These are phyloP conservation scores for Delitschia confertaspora DNA, from an alignment of 495 filamentous ascomycete species.

Conservation along the genomic window DNA sequence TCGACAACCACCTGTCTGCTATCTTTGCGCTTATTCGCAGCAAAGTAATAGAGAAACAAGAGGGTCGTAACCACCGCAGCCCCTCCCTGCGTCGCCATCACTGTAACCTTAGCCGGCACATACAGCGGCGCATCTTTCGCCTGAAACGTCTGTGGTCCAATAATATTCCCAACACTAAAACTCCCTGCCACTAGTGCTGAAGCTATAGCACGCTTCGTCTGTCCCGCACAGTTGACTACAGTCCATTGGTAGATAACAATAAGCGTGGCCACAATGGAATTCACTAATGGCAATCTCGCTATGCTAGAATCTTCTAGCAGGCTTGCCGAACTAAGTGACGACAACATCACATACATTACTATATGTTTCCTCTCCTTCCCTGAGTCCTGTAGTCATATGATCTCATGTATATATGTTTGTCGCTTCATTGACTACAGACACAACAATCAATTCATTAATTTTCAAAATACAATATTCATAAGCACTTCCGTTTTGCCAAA, in stretches of 20 bases:
- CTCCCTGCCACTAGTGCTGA: slow-evolving; percentile 43
- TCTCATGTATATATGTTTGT: too few relatives aligned
- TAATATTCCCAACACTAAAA: slow-evolving; percentile 45
- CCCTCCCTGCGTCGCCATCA: slow-evolving; percentile 1
- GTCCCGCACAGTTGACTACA: slow-evolving; percentile 45
- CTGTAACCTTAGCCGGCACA: slow-evolving; percentile 25
- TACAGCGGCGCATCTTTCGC: slow-evolving; percentile 43
- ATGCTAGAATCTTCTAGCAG: too few relatives aligned
- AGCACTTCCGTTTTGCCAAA: too few relatives aligned
- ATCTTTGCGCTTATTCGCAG: slow-evolving; percentile 7
- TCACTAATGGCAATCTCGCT: too few relatives aligned
- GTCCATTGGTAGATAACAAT: slow-evolving; percentile 45
- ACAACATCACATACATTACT: too few relatives aligned
- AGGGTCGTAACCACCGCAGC: background rate
- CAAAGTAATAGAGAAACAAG: background rate
- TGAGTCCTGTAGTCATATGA: too few relatives aligned
- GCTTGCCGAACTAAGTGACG: too few relatives aligned
- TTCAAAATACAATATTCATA: too few relatives aligned
- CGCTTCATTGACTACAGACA: too few relatives aligned
- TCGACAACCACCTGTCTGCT: background rate
- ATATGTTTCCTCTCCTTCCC: too few relatives aligned
- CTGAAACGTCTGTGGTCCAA: slow-evolving; percentile 47
- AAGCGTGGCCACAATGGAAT: slow-evolving; percentile 50
- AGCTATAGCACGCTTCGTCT: slow-evolving; percentile 47
- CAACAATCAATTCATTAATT: too few relatives aligned